Conservation (phyloP, 2,329 filamentous ascomycete species). For the Blumeria graminis region DNA sequence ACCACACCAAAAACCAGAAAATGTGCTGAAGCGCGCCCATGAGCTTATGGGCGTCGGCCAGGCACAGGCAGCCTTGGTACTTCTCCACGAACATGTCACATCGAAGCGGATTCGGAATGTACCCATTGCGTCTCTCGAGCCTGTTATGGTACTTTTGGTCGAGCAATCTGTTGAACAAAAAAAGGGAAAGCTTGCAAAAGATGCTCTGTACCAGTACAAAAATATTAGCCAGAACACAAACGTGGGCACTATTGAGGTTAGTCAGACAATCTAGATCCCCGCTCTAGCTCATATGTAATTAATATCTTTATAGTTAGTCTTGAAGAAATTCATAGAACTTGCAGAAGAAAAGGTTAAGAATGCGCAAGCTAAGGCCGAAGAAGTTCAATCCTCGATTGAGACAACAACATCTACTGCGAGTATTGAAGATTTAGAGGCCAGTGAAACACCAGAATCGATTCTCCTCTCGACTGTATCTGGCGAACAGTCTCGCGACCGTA, state of each 20-base stretch:
- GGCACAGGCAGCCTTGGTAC: slow-evolving; percentile 69
- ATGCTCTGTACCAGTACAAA: slow-evolving; percentile 98
- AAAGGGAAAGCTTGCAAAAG: slow-evolving; percentile 96
- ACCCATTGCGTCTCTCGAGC: slow-evolving; percentile 86
- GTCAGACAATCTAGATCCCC: slow-evolving; percentile 4
- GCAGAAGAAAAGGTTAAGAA: slow-evolving; percentile 90
- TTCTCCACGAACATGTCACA: slow-evolving; percentile 97
- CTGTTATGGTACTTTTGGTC: slow-evolving; percentile 93
- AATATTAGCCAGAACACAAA: slow-evolving; percentile 99
- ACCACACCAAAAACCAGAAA: slow-evolving; percentile 93
- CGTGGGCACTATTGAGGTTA: slow-evolving; percentile 85
- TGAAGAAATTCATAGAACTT: slow-evolving; percentile 95
- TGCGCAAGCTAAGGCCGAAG: slow-evolving; percentile 86
- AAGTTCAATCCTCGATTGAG: slow-evolving; percentile 73
- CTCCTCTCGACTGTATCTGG: slow-evolving; percentile 92
- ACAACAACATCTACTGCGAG: slow-evolving; percentile 46
- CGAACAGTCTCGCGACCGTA: slow-evolving; percentile 90
- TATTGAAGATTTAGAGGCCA: slow-evolving; percentile 87
- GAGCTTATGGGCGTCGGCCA: slow-evolving; percentile 97
- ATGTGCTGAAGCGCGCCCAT: slow-evolving; percentile 94
- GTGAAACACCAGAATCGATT: slow-evolving; percentile 93
- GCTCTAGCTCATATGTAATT: not conserved
- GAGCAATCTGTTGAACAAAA: slow-evolving; percentile 91
- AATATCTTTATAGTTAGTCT: slow-evolving; percentile 38
- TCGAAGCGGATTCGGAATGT: slow-evolving; percentile 95